Percentiles rank a stretch among this genome's conserved stretches.
phyloP scores from a whole-genome alignment of 2,329 filamentous ascomycete species.

The Ustulina deusta region DNA sequence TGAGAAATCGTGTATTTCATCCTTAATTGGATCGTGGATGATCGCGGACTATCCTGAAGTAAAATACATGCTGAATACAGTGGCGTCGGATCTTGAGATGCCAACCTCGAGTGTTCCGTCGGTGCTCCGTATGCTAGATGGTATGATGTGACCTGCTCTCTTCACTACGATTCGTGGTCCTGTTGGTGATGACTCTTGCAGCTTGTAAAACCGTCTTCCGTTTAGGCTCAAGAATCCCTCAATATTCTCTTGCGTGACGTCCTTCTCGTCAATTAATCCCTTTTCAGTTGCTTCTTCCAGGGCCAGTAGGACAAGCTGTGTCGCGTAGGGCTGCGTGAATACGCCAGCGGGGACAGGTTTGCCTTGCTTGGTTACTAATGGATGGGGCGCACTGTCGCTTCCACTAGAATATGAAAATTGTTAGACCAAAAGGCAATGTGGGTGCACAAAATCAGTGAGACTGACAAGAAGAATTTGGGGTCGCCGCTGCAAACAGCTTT shows the following conservation, averaged over 20 bases:
- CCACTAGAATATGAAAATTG: slow-evolving; percentile 50
- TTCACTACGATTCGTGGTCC: slow-evolving; percentile 67
- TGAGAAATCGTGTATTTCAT: not conserved
- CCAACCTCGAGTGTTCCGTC: slow-evolving; percentile 59
- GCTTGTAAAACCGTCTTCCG: slow-evolving; percentile 67
- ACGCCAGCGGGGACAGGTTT: slow-evolving; percentile 73
- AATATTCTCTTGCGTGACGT: slow-evolving; percentile 67
- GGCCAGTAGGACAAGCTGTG: slow-evolving; percentile 70
- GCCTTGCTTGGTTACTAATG: slow-evolving; percentile 66
- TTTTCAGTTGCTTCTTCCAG: slow-evolving; percentile 71
- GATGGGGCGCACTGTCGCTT: slow-evolving; percentile 75
- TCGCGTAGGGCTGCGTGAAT: slow-evolving; percentile 73
- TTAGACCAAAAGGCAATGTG: slow-evolving; percentile 23
- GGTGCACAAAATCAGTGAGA: slow-evolving; percentile 1
- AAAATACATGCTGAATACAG: slow-evolving; percentile 57
- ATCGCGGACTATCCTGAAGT: slow-evolving; percentile 35
- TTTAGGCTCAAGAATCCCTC: slow-evolving; percentile 65
- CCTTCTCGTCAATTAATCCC: slow-evolving; percentile 62
- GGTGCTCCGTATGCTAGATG: slow-evolving; percentile 54
- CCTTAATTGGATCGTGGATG: slow-evolving; percentile 12
- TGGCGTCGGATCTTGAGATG: slow-evolving; percentile 56
- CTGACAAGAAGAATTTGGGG: slow-evolving; percentile 66
- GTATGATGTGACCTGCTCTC: slow-evolving; percentile 62
- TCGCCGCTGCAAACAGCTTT: slow-evolving; percentile 60
- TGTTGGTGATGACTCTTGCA: slow-evolving; percentile 58